Base-by-base conservation (phyloP, 495 filamentous ascomycete genomes). In the Hypoxylon intermedium region DNA sequence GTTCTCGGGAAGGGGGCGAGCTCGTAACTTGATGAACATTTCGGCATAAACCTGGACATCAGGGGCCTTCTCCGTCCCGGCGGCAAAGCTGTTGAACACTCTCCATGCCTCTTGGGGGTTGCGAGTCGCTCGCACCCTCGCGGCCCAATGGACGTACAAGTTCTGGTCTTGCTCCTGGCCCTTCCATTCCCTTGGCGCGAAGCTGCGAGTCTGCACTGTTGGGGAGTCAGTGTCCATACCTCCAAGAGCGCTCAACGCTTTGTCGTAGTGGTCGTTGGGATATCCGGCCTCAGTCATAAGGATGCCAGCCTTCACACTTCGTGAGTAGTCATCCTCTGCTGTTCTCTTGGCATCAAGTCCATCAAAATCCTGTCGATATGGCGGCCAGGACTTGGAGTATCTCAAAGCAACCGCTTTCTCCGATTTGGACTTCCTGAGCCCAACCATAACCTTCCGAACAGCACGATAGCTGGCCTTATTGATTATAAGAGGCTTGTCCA, bases 91-190 rank as follows among this genome's bases (percentile, higher is more conserved):
- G n/a, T 63, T 53, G 46, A 81, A 81, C 12, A 66, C 61, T 15
- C 46, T 63, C 79, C 79, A 81, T 6, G 79, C 77, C 49, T 81
- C 79, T 42, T 71, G 67, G 20, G 60, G 57, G 45, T 79, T 79
- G 34, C 77, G 72, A 19, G 79, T 78, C 15, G 77, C 70, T 28
- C 64, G 61, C 11, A 81, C 53, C 21, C 48, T 56, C 44, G 65
- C 66, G n/a, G 72, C 72, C 77, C 77, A 81, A 9, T 41, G 53
- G 3, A 46, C 37, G 30, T 65, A 67, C 21, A 72, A 19, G 45
- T 75, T 77, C 18, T 58, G 43, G 33, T 46, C 58, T 46, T 71
- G 31, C 3, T 49, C 19, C 1, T 50, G 13, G n/a, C 55, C 69
- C 2, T 55, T 59, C 67, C 58, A 68, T 31, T 54, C 34, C 11